phyloP scores from a whole-genome alignment of 805 yeast species.

The Cyberlindnera euphorbiiphila region DNA sequence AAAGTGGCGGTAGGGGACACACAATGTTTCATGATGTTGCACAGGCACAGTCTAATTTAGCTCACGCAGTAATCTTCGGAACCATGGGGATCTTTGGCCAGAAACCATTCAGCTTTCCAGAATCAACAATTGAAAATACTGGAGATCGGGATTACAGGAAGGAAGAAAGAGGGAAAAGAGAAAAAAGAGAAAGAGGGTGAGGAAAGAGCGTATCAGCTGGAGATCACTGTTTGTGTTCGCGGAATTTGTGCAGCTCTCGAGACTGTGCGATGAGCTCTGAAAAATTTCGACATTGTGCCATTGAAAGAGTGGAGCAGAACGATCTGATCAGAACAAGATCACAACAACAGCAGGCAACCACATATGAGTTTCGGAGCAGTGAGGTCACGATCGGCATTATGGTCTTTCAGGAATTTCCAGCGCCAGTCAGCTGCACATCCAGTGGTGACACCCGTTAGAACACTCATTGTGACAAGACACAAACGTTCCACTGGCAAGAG shows the following conservation, averaged over 20 bases:
- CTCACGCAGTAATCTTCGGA: too few relatives aligned
- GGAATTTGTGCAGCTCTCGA: not conserved
- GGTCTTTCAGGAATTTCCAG: not conserved
- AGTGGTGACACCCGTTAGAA: slow-evolving; percentile 3
- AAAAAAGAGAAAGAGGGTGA: too few relatives aligned
- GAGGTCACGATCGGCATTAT: not conserved
- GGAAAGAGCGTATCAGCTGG: too few relatives aligned
- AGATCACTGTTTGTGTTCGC: slow-evolving; percentile 5
- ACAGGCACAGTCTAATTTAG: too few relatives aligned
- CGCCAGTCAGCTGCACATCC: not conserved
- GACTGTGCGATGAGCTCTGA: slow-evolving; percentile 4
- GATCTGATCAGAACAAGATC: too few relatives aligned
- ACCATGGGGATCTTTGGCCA: too few relatives aligned
- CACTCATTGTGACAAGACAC: slow-evolving; percentile 13
- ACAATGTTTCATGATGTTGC: slow-evolving; percentile 7
- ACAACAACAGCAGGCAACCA: too few relatives aligned
- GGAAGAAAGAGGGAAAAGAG: too few relatives aligned
- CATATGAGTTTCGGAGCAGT: not conserved
- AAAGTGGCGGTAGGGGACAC: slow-evolving; percentile 8
- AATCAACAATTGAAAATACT: too few relatives aligned
- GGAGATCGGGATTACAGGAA: too few relatives aligned
- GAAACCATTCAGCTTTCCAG: too few relatives aligned
- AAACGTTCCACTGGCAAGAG: not conserved
- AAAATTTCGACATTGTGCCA: slow-evolving; percentile 1
- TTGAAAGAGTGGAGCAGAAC: too few relatives aligned